Evolutionary conservation across 805 yeast genomes (phyloP), one percentile per base, ranked within the genome.

Genomic region (Metschnikowia amazonensis): DNA sequence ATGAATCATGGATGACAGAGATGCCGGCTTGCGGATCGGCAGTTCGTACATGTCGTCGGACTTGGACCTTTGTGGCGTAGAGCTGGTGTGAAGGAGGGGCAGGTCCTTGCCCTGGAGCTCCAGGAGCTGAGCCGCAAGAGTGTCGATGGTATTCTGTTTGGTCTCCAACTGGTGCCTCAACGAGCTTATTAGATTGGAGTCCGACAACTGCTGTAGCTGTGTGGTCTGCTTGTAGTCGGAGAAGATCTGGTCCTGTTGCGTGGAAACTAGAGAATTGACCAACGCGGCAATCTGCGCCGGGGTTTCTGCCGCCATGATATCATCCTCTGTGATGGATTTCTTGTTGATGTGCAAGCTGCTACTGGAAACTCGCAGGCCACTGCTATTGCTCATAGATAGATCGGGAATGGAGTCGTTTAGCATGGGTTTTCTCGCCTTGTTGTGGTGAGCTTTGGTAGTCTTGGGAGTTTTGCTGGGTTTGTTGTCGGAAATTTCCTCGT

Each of bases 241-340:
- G 42, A 69, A 65, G 14, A 65, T 36, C 36, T 54, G 62, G 48
- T 69, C 72, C 42, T 64, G 69, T 27, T 60, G 56, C 3, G 69
- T 62, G 30, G 59, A 56, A 17, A 69, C 59, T 18, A 69, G 59
- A 24, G 57, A 48, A 43, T 67, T 63, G 24, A 69, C 55, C 31
- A 69, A 51, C 18, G 53, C 56, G n/a, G 65, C 50, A 33, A 70
- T 48, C 24, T 65, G 60, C 14, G 57, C 57, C 27, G 56, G 56
- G 29, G 60, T 55, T 23, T 48, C 49, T 3, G 67, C 63, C 7
- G 52, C 49, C 20, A 67, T 25, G 8, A 69, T 66, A 33, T 67
- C 71, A 23, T 58, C 53, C 41, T 67, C 72, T 2, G 67, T 57
- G 25, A 47, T 20, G 23, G 16, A 5, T 28, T 28, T 28, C 8